Base-by-base conservation (phyloP, 352 stramenopile genomes). In the Plasmopara halstedii region DNA sequence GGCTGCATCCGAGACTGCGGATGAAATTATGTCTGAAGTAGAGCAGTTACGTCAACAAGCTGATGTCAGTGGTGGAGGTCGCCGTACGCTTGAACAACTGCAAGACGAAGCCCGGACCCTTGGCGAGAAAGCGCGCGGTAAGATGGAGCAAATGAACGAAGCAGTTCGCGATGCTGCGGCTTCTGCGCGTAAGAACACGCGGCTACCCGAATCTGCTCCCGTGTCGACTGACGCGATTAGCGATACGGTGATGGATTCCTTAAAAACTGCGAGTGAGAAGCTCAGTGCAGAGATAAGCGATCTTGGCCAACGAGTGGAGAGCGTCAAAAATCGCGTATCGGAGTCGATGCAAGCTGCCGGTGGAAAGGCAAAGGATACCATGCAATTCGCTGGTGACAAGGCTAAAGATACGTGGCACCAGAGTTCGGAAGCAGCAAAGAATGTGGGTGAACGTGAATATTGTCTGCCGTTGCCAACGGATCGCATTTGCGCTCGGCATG, bases 241-340 rank as follows among this genome's bases (percentile, higher is more conserved):
- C 29, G 60, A 69, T 13, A 47, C 50, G 2, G 51, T 69, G 5
- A 65, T 65, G 55, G 55, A 72, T 27, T 61, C 47, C 4, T 21
- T 64, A 0, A 61, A 73, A 36, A 48, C 56, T 3, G 54, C 62
- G 17, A 68, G 56, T 11, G 67, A 79, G 42, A 68, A 63, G 47
- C 55, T 50, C 27, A 71, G 35, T 47, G 65, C 27, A 15, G 65
- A 64, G 47, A 64, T 60, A 33, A 59, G 2, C 7, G 54, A 59
- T 6, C 65, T 63, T 15, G 44, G 42, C 7, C 50, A 63, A 17
- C 57, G 53, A 7, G 63, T 75, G 26, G 62, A 79, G 29, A 70
- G 68, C 27, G 55, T 78, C 2, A 85, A 73, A 23, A 49, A 73
- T 26, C 76, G 70, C n/a, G 54, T 83, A 9, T 50, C 62, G n/a